These are phyloP conservation scores for Fusarium robinianum DNA, from an alignment of 2,329 filamentous ascomycete genomes.

Conservation along the genomic window DNA sequence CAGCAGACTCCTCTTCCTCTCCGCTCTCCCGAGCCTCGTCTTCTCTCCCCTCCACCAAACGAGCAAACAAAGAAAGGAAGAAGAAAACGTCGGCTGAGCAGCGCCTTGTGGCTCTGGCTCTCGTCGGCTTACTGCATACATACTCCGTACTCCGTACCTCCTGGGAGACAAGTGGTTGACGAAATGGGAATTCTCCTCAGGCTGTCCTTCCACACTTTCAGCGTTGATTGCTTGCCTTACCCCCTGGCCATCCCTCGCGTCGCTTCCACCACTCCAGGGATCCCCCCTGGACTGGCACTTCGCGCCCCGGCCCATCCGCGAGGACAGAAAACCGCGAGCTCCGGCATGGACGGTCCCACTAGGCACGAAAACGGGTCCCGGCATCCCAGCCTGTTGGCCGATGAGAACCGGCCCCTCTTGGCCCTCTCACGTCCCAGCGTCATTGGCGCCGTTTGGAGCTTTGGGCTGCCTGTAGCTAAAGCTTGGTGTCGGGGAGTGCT, in stretches of 20 bases:
- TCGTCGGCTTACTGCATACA: no score
- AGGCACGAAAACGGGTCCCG: slow-evolving; percentile 25
- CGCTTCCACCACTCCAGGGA: slow-evolving; percentile 17
- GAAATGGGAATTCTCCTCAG: no score
- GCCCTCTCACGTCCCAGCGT: slow-evolving; percentile 20
- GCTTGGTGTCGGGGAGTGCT: slow-evolving; percentile 20
- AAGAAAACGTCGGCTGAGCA: no score
- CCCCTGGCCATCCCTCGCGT: slow-evolving; percentile 20
- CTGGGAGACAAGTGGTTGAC: no score
- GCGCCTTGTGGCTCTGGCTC: no score
- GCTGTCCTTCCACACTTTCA: slow-evolving; percentile 4
- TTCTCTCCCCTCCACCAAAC: no score
- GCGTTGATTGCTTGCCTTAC: slow-evolving; percentile 5
- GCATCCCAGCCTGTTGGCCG: slow-evolving; percentile 34
- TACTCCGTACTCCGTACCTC: no score
- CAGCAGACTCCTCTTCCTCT: no score
- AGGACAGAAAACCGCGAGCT: slow-evolving; percentile 19
- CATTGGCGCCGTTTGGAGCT: slow-evolving; percentile 6
- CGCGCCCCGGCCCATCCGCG: slow-evolving; percentile 9
- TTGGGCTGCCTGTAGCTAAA: slow-evolving; percentile 13
- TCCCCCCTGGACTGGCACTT: slow-evolving; percentile 19
- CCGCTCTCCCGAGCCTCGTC: no score
- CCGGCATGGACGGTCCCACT: slow-evolving; percentile 17
- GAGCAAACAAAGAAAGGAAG: no score
- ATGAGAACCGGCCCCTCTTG: slow-evolving; percentile 11